Evolutionary conservation across 177 flowering plant genomes (phyloP), one percentile per base, ranked within the genome.

Genomic region (Vitis hybrid): DNA sequence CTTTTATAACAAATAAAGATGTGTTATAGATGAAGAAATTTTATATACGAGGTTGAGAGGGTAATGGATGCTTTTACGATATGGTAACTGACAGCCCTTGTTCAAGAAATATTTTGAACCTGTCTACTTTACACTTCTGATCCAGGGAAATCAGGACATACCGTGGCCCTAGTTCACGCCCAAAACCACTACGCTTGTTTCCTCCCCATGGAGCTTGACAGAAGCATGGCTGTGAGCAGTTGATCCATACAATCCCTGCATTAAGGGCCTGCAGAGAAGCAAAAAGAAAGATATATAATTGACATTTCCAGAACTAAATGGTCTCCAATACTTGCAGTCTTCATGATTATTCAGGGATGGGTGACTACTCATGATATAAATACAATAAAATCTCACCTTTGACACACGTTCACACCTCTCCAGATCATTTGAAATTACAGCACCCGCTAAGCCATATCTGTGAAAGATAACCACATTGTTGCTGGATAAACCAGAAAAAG

Each of bases 141-240:
- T 45, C 2, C n/a, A 2, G 20, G 50, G 16, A 34, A 34, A 19
- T 2, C 11, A 60, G 68, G 65, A 12, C 78, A 74, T 84, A 95
- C 99, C 98, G 87, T 90, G 91, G 92, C 13, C 99, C 99, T 20
- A 93, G 79, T 71, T 95, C 99, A 53, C 98, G 98, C 2, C 99
- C 99, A 76, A 93, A 93, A 62, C 98, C 99, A 74, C 99, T 95
- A 18, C 92, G 96, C 69, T 93, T 95, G 68, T 70, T 87, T 73
- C 99, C 98, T 71, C 99, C 99, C 99, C 99, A 95, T 53, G 99
- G 99, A 66, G 97, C 97, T 77, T 95, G 97, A 73, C 82, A 79
- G 85, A 95, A 95, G 90, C 91, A 87, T 13, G 99, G 99, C 77
- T 95, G 98, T 58, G 99, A 91, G 79, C 99, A 95, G 79, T 95